These are phyloP conservation scores for Craterostigma plantagineum DNA, from an alignment of 257 asterid genomes.

Conservation along the genomic window DNA sequence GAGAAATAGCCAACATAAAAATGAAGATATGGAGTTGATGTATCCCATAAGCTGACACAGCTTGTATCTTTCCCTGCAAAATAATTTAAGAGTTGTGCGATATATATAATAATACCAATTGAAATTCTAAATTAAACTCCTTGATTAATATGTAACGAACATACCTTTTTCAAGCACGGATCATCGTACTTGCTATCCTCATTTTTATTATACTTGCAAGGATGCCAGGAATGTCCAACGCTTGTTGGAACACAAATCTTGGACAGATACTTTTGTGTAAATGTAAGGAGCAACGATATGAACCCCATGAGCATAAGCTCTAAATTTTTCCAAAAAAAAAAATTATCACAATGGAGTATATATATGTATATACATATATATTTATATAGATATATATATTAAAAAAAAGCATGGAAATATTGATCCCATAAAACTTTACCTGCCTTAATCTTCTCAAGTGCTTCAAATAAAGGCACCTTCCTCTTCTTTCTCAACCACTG, in stretches of 20 bases:
- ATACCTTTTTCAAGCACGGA: slow-evolving; percentile 21
- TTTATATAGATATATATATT: no score
- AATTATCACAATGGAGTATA: not conserved
- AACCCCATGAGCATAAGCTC: slow-evolving; percentile 83
- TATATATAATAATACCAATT: not conserved
- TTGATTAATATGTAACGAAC: not conserved
- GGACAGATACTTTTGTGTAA: slow-evolving; percentile 25
- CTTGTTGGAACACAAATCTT: slow-evolving; percentile 33
- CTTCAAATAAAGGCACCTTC: slow-evolving; percentile 31
- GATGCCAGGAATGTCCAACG: slow-evolving; percentile 55
- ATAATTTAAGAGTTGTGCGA: not conserved
- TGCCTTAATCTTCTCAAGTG: slow-evolving; percentile 57
- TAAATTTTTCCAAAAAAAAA: slow-evolving; percentile 7
- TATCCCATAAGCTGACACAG: slow-evolving; percentile 51
- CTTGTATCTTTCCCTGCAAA: slow-evolving; percentile 39
- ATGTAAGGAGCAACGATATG: slow-evolving; percentile 44
- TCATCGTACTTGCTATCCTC: slow-evolving; percentile 13
- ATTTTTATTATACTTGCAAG: slow-evolving; percentile 20
- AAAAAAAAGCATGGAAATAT: not conserved
- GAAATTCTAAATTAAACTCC: not conserved
- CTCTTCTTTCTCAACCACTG: slow-evolving; percentile 48
- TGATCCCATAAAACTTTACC: slow-evolving; percentile 15
- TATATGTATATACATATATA: not conserved
- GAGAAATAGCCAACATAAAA: slow-evolving; percentile 41
- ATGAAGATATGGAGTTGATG: slow-evolving; percentile 73